Evolutionary conservation across 768 basidiomycete species (phyloP).

Genomic region (Suillus sp.): DNA sequence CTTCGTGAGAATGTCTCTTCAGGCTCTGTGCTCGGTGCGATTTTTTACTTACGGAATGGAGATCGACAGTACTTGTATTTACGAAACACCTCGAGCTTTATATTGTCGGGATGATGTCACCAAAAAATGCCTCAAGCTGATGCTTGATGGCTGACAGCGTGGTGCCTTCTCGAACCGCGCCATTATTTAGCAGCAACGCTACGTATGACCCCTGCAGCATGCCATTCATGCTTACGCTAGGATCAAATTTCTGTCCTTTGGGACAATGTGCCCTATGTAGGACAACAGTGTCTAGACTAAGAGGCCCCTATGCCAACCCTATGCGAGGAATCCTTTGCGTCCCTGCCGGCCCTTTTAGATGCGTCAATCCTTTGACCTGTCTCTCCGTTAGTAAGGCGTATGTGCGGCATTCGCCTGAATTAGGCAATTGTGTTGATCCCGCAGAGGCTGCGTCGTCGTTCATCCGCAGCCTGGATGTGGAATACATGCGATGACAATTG

Average conservation of each 20-base stretch:
- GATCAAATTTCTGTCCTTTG: background rate
- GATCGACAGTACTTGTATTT: background rate
- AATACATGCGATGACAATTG: background rate
- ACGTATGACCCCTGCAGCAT: background rate
- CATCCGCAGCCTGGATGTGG: background rate
- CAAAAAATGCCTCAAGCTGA: background rate
- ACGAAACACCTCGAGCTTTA: background rate
- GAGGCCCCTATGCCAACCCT: background rate
- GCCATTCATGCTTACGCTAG: background rate
- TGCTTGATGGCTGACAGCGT: background rate
- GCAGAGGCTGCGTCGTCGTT: background rate
- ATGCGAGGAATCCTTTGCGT: background rate
- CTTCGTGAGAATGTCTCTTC: background rate
- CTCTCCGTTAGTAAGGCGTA: background rate
- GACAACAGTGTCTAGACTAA: background rate
- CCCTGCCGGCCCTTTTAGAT: background rate
- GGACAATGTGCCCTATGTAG: background rate
- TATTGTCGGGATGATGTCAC: background rate
- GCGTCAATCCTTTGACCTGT: background rate
- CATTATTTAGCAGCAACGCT: background rate
- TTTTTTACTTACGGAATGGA: background rate
- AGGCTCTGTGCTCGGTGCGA: background rate
- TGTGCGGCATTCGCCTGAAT: background rate
- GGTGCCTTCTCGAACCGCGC: background rate
- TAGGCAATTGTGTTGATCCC: background rate